Conservation (phyloP, 495 filamentous ascomycete genomes). For the Glutinoglossum americanum region DNA sequence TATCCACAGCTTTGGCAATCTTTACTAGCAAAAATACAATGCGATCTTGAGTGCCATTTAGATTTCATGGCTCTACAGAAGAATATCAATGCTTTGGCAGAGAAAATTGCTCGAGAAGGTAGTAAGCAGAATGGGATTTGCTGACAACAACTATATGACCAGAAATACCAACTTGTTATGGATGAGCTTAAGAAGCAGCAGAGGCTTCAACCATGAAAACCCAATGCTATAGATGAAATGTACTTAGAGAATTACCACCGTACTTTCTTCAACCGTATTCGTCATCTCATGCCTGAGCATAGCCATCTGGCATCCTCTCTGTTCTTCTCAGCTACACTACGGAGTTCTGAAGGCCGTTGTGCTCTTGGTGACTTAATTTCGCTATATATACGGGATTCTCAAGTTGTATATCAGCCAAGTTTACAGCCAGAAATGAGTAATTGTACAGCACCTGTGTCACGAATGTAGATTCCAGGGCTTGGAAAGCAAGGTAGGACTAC, state of each 20-base stretch:
- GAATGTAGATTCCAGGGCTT: too few relatives aligned
- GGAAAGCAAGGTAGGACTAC: too few relatives aligned
- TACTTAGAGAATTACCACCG: background rate
- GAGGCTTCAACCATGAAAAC: background rate
- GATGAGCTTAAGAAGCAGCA: background rate
- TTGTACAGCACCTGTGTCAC: background rate
- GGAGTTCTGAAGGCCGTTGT: background rate
- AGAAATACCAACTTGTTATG: background rate
- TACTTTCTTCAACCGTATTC: background rate
- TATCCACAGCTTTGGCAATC: constrained; percentile 6
- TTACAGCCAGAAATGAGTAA: background rate
- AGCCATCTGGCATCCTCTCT: background rate
- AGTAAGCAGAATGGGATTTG: background rate
- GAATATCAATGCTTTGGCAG: background rate
- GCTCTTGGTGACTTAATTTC: background rate
- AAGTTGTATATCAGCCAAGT: background rate
- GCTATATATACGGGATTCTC: background rate
- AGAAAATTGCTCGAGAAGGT: constrained; percentile 1
- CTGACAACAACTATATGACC: constrained; percentile 1
- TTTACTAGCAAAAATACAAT: background rate
- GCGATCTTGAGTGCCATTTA: background rate
- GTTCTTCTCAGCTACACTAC: background rate
- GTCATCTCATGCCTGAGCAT: background rate
- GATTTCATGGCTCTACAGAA: background rate
- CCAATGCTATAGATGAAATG: background rate